A percentile compares a stretch with the other conserved stretches of the same genome.
phyloP scores from a whole-genome alignment of 257 asterid genomes.

The Nicotiana paniculata region DNA sequence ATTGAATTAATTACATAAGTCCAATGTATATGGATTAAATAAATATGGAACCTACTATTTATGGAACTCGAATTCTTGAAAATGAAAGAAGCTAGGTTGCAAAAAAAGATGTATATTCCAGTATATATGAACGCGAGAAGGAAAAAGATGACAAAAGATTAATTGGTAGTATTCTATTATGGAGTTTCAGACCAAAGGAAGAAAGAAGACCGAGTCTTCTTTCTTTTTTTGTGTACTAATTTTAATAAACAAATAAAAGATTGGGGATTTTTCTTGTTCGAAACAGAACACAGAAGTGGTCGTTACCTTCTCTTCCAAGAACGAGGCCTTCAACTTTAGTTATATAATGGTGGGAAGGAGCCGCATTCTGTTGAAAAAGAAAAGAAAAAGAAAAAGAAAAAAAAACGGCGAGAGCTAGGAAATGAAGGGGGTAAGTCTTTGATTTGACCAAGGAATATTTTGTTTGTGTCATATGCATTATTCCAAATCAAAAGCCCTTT shows the following conservation, averaged over 20 bases:
- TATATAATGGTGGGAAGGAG: background rate
- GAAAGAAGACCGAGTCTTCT: background rate
- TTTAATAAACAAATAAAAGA: background rate
- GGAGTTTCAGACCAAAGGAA: background rate
- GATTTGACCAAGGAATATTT: slow-evolving; percentile 1
- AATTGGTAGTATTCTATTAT: background rate
- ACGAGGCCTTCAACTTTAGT: background rate
- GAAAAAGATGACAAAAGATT: background rate
- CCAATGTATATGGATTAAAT: too few species aligned
- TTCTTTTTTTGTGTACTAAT: background rate
- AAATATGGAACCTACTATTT: background rate
- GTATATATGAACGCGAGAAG: background rate
- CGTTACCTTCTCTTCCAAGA: background rate
- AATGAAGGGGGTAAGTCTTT: background rate
- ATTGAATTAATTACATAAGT: too few species aligned
- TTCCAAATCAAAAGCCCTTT: background rate
- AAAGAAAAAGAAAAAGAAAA: background rate
- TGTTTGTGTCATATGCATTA: background rate
- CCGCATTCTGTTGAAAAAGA: background rate
- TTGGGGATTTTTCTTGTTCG: background rate
- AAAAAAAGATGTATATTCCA: background rate
- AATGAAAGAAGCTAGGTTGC: background rate
- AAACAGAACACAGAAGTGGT: background rate
- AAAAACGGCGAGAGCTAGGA: background rate
- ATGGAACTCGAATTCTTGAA: background rate